Evolutionary conservation across 2,329 filamentous ascomycete genomes (phyloP).

Genomic region (Drechslera avenae): DNA sequence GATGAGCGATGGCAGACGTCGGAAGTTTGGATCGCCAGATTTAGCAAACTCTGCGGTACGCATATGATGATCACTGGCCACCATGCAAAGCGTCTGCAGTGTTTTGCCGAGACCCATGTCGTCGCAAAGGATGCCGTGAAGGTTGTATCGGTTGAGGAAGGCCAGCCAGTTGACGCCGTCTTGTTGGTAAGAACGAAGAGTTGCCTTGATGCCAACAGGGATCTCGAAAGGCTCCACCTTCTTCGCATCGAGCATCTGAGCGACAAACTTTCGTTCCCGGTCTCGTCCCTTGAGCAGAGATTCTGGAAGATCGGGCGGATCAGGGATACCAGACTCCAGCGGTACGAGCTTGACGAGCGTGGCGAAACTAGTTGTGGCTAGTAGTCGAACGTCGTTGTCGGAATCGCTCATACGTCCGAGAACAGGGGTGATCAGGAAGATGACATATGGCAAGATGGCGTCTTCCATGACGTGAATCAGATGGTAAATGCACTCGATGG

Average conservation of each 20-base stretch:
- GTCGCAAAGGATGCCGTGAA: constrained; percentile 97
- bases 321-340: constrained; percentile 94
- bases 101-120: constrained; percentile 99
- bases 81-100: constrained; percentile 94
- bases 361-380: constrained; percentile 95
- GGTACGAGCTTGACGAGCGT: constrained; percentile 97
- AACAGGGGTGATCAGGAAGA: constrained; percentile 97
- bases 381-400: constrained; percentile 90
- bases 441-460: constrained; percentile 92
- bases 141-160: constrained; percentile 96
- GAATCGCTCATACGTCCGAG: constrained; percentile 98
- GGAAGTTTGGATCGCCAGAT: constrained; percentile 76
- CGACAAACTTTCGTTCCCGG: constrained; percentile 93
- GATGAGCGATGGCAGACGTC: constrained; percentile 86
- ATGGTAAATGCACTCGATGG: constrained; percentile 94
- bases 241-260: constrained; percentile 93
- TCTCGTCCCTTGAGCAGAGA: constrained; percentile 89
- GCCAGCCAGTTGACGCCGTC: constrained; percentile 99
- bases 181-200: constrained; percentile 95
- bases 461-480: constrained; percentile 99
- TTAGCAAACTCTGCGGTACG: constrained; percentile 88
- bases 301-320: constrained; percentile 89
- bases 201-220: constrained; percentile 95
- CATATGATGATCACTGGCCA: constrained; percentile 95
- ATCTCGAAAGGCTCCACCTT: constrained; percentile 95